A percentile compares a stretch with the other conserved stretches of the same genome.
Evolutionary conservation across 2,329 filamentous ascomycete species (phyloP).

Genomic region (Epicoccum nigrum): DNA sequence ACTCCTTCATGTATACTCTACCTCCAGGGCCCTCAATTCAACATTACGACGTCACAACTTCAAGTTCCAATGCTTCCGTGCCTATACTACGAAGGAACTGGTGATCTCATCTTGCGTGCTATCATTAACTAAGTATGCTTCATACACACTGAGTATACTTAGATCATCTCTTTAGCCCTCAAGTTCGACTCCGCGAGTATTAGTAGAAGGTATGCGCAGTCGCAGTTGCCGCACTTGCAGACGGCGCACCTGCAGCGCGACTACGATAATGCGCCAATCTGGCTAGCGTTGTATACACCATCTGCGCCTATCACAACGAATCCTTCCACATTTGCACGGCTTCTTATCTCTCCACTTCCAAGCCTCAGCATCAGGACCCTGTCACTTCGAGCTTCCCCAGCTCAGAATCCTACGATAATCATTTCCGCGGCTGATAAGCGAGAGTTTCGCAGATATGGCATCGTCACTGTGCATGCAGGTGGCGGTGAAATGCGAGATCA

Average conservation of each 20-base stretch:
- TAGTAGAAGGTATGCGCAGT: not conserved
- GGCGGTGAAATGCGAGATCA: not conserved
- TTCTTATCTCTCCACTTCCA: conserved; percentile 27
- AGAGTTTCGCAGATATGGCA: not conserved
- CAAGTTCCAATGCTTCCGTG: no score
- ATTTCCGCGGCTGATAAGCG: conserved; percentile 12
- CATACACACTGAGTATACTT: no score
- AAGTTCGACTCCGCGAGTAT: no score
- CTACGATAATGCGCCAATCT: conserved; percentile 9
- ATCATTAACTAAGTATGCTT: no score
- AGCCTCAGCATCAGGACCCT: conserved; percentile 9
- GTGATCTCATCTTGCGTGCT: no score
- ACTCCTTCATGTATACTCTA: no score
- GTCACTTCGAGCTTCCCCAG: conserved; percentile 12
- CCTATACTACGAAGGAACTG: no score
- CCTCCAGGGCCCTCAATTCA: no score
- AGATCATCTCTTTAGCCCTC: no score
- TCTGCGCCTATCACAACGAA: conserved; percentile 10
- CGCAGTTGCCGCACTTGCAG: not conserved
- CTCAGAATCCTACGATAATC: not conserved
- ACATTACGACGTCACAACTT: no score
- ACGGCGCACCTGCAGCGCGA: not conserved
- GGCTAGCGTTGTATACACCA: conserved; percentile 16
- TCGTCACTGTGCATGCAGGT: conserved; percentile 8
- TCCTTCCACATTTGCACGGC: not conserved